Evolutionary conservation across 2,329 filamentous ascomycete genomes (phyloP).

Genomic region (Drechslera avenae): DNA sequence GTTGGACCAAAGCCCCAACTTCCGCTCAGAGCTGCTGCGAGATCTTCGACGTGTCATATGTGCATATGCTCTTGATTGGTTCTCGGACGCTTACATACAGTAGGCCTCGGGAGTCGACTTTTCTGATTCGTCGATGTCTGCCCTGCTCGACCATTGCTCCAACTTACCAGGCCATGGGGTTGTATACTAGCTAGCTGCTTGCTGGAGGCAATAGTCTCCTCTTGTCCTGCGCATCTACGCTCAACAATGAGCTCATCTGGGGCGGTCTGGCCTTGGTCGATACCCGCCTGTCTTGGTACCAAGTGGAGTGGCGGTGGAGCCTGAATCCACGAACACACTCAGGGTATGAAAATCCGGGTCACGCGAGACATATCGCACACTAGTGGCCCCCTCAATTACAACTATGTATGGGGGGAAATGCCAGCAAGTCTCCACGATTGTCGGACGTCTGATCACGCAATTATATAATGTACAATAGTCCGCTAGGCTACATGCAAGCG

Average conservation of each 20-base stretch:
- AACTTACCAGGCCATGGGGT: slow-evolving; percentile 1
- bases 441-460: slow-evolving; percentile 23
- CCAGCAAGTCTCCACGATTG: not conserved
- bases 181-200: slow-evolving; percentile 6
- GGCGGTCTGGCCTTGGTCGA: slow-evolving; percentile 14
- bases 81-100: slow-evolving; percentile 7
- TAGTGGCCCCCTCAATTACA: not conserved
- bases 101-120: slow-evolving; percentile 4
- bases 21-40: slow-evolving; percentile 12
- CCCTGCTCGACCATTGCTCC: slow-evolving; percentile 2
- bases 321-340: slow-evolving; percentile 18
- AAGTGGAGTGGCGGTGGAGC: slow-evolving; percentile 22
- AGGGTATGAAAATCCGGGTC: slow-evolving; percentile 19
- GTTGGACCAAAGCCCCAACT: slow-evolving; percentile 25
- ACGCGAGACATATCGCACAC: slow-evolving; percentile 7
- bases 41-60: slow-evolving; percentile 34
- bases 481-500: slow-evolving; percentile 22
- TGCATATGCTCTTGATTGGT: slow-evolving; percentile 24
- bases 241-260: slow-evolving; percentile 4
- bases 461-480: slow-evolving; percentile 21
- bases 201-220: slow-evolving; percentile 8
- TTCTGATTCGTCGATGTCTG: slow-evolving; percentile 23
- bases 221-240: slow-evolving; percentile 15
- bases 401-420: not conserved
- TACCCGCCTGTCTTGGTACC: slow-evolving; percentile 8